A percentile compares a stretch with the other conserved stretches of the same genome.
These are phyloP conservation scores for Oryza australiensis DNA, from an alignment of 176 grass and related monocot genomes.

Conservation along the genomic window DNA sequence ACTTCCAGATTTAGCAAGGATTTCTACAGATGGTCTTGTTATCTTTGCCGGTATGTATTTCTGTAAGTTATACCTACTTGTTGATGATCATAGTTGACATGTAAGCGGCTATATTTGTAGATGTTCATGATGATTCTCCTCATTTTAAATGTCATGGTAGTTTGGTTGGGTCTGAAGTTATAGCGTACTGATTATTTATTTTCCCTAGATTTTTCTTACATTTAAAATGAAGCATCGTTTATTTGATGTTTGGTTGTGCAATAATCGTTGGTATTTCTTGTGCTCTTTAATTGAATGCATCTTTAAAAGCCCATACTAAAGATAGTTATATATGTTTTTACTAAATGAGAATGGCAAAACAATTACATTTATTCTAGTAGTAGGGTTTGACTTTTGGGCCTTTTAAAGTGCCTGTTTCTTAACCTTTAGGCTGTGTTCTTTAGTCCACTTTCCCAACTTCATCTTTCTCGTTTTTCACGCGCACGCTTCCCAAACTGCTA, in stretches of 20 bases:
- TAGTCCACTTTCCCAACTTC: too few species aligned
- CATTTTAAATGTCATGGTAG: neutral
- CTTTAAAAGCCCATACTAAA: neutral
- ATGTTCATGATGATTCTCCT: neutral
- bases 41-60: constrained; percentile 80
- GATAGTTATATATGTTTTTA: neutral
- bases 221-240: neutral
- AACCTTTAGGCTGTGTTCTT: too few species aligned
- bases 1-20: constrained; percentile 87
- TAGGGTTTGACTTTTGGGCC: neutral
- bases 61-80: neutral
- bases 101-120: neutral
- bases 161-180: neutral
- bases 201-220: neutral
- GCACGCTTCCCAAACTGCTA: too few species aligned
- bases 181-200: neutral
- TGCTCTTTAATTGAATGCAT: constrained; percentile 2
- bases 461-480: too few species aligned
- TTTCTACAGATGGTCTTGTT: constrained; percentile 86
- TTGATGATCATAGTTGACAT: neutral
- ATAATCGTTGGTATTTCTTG: neutral
- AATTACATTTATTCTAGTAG: neutral
- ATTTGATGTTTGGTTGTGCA: constrained; percentile 8
- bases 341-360: neutral
- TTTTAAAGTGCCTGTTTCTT: constrained; percentile 3